These are phyloP conservation scores for Racocetra persica DNA, from an alignment of 371 early-diverging fungal genomes.

Conservation along the genomic window DNA sequence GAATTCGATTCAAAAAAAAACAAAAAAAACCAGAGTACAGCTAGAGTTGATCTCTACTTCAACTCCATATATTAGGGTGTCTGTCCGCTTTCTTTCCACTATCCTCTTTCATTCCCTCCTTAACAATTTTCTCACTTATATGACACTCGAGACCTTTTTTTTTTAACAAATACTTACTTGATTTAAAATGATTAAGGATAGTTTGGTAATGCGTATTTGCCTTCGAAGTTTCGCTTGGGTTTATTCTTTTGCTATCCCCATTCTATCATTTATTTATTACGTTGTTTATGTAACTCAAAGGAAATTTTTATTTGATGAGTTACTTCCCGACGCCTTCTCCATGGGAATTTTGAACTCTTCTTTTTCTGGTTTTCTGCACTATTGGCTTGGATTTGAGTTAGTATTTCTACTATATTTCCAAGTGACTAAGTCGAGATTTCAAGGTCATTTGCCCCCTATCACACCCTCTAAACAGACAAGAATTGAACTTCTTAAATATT, in stretches of 20 bases:
- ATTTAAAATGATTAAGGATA: slow-evolving; percentile 8
- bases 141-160: too few relatives aligned
- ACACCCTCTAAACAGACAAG: not conserved
- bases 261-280: slow-evolving; percentile 17
- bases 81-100: too few relatives aligned
- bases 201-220: not conserved
- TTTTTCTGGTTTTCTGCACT: slow-evolving; percentile 20
- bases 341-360: not conserved
- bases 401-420: slow-evolving; percentile 36
- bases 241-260: slow-evolving; percentile 3
- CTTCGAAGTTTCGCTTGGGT: not conserved
- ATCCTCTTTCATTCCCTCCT: too few relatives aligned
- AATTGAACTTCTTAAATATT: not conserved
- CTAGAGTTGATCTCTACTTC: too few relatives aligned
- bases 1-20: too few relatives aligned
- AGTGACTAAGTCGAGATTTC: slow-evolving; percentile 19
- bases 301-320: slow-evolving; percentile 1
- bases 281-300: slow-evolving; percentile 1
- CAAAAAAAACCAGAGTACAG: too few relatives aligned
- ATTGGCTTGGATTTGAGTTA: slow-evolving; percentile 40
- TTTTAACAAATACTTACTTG: not conserved
- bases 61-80: too few relatives aligned
- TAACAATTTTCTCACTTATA: too few relatives aligned
- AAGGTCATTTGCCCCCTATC: slow-evolving; percentile 10
- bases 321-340: not conserved